phyloP scores from a whole-genome alignment of 2,329 filamentous ascomycete genomes.

The Aspergillus versicolor region DNA sequence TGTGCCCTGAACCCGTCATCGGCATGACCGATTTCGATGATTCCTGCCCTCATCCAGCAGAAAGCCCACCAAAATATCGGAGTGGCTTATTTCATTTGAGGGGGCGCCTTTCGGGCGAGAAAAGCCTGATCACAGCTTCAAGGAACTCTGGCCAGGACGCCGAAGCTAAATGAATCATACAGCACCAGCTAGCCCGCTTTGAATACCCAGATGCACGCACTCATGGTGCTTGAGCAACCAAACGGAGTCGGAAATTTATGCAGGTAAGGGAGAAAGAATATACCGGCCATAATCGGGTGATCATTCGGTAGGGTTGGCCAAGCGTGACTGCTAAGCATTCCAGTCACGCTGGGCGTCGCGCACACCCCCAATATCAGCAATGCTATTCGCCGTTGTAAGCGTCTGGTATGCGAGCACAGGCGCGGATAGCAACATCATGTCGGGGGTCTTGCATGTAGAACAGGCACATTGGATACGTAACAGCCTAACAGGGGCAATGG shows the following conservation, averaged over 20 bases:
- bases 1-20: conserved; percentile 13
- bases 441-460: neutral
- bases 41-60: conserved; percentile 18
- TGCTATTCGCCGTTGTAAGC: conserved; percentile 4
- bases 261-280: conserved; percentile 1
- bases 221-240: conserved; percentile 6
- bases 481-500: neutral
- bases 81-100: conserved; percentile 2
- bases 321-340: conserved; percentile 10
- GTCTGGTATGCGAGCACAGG: conserved; percentile 15
- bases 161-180: neutral
- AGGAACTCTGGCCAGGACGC: neutral
- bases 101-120: neutral
- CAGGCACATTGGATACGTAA: neutral
- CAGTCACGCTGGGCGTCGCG: conserved; percentile 6
- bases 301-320: neutral
- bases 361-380: neutral
- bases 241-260: conserved; percentile 2
- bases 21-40: conserved; percentile 16
- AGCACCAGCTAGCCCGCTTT: neutral
- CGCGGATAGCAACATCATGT: neutral
- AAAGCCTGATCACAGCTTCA: neutral
- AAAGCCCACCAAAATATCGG: neutral
- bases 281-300: neutral
- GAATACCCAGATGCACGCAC: neutral